phyloP scores from a whole-genome alignment of 2,329 filamentous ascomycete species.

The Truncatella angustata region DNA sequence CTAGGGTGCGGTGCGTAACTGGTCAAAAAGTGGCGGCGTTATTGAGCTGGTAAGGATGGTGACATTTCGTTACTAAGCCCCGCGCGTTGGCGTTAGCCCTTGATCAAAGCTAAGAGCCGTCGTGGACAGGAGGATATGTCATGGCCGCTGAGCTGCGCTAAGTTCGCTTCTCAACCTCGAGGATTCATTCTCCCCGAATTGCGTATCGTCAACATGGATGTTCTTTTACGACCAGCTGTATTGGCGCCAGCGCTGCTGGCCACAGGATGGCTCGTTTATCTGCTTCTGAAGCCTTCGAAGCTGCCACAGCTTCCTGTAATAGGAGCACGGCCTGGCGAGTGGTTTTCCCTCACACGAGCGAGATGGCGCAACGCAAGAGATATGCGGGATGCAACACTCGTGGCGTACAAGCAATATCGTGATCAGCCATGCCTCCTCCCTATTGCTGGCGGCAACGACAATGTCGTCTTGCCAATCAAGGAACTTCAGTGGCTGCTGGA shows the following conservation, averaged over 20 bases:
- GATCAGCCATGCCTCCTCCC: conserved; percentile 26
- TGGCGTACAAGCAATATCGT: conserved; percentile 22
- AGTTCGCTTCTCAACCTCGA: too few relatives aligned
- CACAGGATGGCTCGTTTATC: conserved; percentile 23
- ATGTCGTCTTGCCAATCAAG: conserved; percentile 25
- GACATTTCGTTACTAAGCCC: too few relatives aligned
- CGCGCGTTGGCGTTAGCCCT: too few relatives aligned
- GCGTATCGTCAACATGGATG: conserved; percentile 2
- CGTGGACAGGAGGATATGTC: too few relatives aligned
- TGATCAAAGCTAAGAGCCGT: too few relatives aligned
- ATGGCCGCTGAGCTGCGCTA: too few relatives aligned
- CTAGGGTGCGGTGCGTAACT: too few relatives aligned
- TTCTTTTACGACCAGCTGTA: conserved; percentile 22
- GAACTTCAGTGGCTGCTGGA: conserved; percentile 30
- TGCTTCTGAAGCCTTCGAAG: conserved; percentile 20
- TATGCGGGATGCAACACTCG: conserved; percentile 23
- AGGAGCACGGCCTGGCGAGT: conserved; percentile 29
- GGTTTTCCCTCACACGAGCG: conserved; percentile 29
- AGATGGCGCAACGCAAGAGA: conserved; percentile 28
- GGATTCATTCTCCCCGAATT: too few relatives aligned
- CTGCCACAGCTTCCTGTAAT: conserved; percentile 29
- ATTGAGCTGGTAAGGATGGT: too few relatives aligned
- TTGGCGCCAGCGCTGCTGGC: conserved; percentile 21
- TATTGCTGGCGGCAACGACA: conserved; percentile 16
- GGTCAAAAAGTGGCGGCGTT: too few relatives aligned